These are phyloP conservation scores for Boletus insuetus DNA, from an alignment of 768 basidiomycete species.

Conservation along the genomic window DNA sequence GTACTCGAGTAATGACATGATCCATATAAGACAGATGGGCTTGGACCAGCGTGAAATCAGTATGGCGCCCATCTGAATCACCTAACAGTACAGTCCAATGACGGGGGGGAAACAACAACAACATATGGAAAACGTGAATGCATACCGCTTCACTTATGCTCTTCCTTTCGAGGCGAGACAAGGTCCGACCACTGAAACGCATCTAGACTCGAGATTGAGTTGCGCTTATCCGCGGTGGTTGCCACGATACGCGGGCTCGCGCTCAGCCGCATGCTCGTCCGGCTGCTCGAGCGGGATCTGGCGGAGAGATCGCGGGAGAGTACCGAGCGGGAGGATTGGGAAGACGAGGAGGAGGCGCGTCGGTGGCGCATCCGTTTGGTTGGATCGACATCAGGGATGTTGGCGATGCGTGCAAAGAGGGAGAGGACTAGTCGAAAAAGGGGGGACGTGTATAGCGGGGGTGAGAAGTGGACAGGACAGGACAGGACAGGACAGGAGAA, in stretches of 20 bases:
- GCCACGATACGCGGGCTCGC: slow-evolving; percentile 33
- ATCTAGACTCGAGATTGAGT: slow-evolving; percentile 30
- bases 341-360: slow-evolving; percentile 71
- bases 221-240: slow-evolving; percentile 29
- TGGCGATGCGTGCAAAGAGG: slow-evolving; percentile 71
- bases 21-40: too few species aligned
- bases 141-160: slow-evolving; percentile 14
- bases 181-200: slow-evolving; percentile 35
- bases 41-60: too few species aligned
- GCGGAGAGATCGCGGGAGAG: slow-evolving; percentile 34
- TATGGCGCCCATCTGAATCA: background rate
- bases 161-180: slow-evolving; percentile 31
- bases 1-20: too few species aligned
- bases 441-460: background rate
- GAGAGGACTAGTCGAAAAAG: slow-evolving; percentile 56
- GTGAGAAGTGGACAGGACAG: background rate
- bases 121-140: background rate
- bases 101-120: background rate
- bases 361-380: slow-evolving; percentile 76
- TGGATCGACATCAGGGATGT: slow-evolving; percentile 73
- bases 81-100: slow-evolving; percentile 8
- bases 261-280: slow-evolving; percentile 36
- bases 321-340: slow-evolving; percentile 46
- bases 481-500: background rate
- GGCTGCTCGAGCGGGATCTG: slow-evolving; percentile 43